Evolutionary conservation across 306 rosid species (phyloP).

Genomic region (Malus sylvestris): DNA sequence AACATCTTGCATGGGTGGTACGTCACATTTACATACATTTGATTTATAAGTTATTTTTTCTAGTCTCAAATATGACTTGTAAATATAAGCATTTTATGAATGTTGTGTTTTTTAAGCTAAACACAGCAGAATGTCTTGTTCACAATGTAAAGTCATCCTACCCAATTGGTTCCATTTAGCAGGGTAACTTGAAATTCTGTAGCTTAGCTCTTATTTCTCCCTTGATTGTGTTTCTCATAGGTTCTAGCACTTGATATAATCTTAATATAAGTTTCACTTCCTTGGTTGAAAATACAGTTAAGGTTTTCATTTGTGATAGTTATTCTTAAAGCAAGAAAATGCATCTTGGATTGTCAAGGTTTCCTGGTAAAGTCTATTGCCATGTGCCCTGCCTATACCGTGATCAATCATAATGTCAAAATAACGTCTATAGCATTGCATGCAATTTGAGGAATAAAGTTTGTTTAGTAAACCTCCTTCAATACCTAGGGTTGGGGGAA

Average conservation of each 20-base stretch:
- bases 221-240: neutral
- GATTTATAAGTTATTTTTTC: neutral
- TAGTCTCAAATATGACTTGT: neutral
- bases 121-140: neutral
- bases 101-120: neutral
- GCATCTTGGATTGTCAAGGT: neutral
- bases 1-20: neutral
- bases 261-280: neutral
- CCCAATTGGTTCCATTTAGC: neutral
- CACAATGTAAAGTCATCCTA: neutral
- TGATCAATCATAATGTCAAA: neutral
- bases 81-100: neutral
- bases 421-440: neutral
- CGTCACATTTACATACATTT: neutral
- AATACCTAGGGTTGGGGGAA: neutral
- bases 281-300: neutral
- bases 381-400: no score
- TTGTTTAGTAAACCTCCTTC: neutral
- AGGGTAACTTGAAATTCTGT: neutral
- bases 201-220: neutral
- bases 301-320: neutral
- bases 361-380: neutral
- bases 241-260: neutral
- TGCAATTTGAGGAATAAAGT: neutral
- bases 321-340: neutral